Evolutionary conservation across 2,329 filamentous ascomycete species (phyloP).

Genomic region (Pyricularia grisea): DNA sequence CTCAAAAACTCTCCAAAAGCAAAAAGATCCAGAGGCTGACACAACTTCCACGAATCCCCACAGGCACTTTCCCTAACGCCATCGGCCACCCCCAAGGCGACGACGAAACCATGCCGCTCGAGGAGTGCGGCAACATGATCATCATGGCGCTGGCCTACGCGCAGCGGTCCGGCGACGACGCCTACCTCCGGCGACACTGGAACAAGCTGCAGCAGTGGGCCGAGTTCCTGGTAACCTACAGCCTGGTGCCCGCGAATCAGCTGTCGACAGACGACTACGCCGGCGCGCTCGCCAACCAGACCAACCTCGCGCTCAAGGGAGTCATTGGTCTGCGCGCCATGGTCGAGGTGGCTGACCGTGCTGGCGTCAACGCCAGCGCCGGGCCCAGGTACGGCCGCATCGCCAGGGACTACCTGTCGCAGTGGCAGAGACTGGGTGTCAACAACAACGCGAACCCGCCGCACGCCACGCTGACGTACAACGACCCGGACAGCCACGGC

Average conservation of each 20-base stretch:
- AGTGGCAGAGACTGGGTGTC: constrained; percentile 65
- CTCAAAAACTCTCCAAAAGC: neutral
- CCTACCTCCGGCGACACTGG: constrained; percentile 54
- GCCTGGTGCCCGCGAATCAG: constrained; percentile 61
- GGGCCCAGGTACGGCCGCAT: constrained; percentile 21
- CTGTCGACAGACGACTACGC: constrained; percentile 73
- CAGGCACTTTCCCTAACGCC: constrained; percentile 60
- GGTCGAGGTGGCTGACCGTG: constrained; percentile 41
- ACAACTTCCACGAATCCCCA: neutral
- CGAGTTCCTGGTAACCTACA: constrained; percentile 60
- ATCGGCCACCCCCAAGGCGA: constrained; percentile 59
- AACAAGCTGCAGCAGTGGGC: constrained; percentile 63
- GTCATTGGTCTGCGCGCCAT: constrained; percentile 74
- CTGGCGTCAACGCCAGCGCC: constrained; percentile 37
- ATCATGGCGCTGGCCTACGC: constrained; percentile 55
- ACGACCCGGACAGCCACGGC: constrained; percentile 46
- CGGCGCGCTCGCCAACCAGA: constrained; percentile 63
- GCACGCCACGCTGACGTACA: constrained; percentile 72
- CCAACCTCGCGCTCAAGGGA: constrained; percentile 66
- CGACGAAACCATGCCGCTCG: constrained; percentile 65
- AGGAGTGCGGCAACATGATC: constrained; percentile 66
- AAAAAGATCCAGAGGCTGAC: neutral
- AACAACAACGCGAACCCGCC: constrained; percentile 50
- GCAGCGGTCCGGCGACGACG: constrained; percentile 34
- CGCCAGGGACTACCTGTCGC: constrained; percentile 50